Evolutionary conservation across 495 filamentous ascomycete species (phyloP), one percentile per base, ranked within the genome.

Genomic region (Hyaloscypha finlandica): DNA sequence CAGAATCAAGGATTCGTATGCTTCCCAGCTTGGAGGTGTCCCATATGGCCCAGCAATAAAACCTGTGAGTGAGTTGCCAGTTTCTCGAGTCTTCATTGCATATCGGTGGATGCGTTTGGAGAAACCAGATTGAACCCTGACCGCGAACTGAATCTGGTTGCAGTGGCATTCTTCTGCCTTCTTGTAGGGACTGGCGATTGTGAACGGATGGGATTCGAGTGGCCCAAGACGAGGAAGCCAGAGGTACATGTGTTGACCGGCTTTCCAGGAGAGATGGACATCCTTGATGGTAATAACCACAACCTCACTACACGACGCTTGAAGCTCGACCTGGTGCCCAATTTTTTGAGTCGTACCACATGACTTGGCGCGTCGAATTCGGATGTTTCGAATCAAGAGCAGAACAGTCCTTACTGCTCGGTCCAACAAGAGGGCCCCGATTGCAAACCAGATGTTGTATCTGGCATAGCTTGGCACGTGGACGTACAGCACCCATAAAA

Each of bases 171-270:
- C 56, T 80, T 22, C 76, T 76, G 2, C 78, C 75, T 29, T 78
- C 58, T 56, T 35, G 65, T 77, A 77, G 59, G 80, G 81, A 4
- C 79, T 75, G 30, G 88, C 84, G 64, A 96, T 92, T 8, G 92
- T 94, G 74, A 94, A 95, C 0, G 93, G 93, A 63, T 97, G 93
- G 1, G 85, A 86, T 74, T 96, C 90, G 4, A 93, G 72, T 0
- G 86, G 85, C 0, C 84, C 87, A 8, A 96, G 75, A 4, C 79
- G 81, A 67, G 90, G 92, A 64, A 89, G 81, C 69, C 88, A 89
- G 6, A 97, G 80, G 67, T 93, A 92, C 4, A 93, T 81, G 68
- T 95, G 90, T 70, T 95, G 92, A 12, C 93, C 93, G 0, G 92
- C 80, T 19, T 80, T 80, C 93, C 93, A 97, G 20, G 74, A 77